Conservation (phyloP, 2,329 filamentous ascomycete genomes). For the Aspergillus sp. region DNA sequence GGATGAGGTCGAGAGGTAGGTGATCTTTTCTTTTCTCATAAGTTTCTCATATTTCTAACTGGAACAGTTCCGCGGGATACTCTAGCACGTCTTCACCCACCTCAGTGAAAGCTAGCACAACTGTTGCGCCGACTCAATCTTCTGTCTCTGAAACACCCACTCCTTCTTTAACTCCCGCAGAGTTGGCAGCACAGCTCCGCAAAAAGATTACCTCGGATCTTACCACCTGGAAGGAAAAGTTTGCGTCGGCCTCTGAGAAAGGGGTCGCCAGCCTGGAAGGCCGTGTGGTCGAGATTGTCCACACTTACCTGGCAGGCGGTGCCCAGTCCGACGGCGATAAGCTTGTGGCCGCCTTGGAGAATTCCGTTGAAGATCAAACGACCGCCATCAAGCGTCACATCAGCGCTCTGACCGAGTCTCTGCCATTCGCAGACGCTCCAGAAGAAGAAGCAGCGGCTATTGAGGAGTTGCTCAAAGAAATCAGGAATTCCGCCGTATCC, state of each 20-base stretch:
- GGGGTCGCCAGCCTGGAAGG: conserved; percentile 68
- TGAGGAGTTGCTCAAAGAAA: conserved; percentile 53
- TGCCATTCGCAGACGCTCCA: conserved; percentile 60
- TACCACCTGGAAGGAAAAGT: conserved; percentile 82
- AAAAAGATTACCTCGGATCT: conserved; percentile 76
- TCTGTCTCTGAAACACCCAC: conserved; percentile 25
- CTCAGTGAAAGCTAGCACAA: conserved; percentile 15
- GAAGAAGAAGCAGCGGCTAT: conserved; percentile 53
- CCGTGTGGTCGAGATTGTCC: conserved; percentile 68
- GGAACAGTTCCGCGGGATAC: conserved; percentile 16
- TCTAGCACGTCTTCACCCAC: conserved; percentile 24
- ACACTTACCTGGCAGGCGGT: conserved; percentile 67
- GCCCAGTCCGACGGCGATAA: conserved; percentile 41
- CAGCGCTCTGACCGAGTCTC: conserved; percentile 50
- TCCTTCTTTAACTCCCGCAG: conserved; percentile 45
- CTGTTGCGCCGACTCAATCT: conserved; percentile 22
- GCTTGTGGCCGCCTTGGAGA: conserved; percentile 67
- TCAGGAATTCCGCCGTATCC: conserved; percentile 67
- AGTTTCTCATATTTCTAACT: background rate
- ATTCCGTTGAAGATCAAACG: conserved; percentile 64
- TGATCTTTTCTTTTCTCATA: background rate
- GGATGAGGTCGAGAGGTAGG: conserved; percentile 53
- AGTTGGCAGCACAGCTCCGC: conserved; percentile 46
- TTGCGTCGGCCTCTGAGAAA: conserved; percentile 79
- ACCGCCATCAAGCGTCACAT: conserved; percentile 67